Evolutionary conservation across 768 basidiomycete genomes (phyloP), one percentile per base, ranked within the genome.

Genomic region (Trichaptum fuscoviolaceum): DNA sequence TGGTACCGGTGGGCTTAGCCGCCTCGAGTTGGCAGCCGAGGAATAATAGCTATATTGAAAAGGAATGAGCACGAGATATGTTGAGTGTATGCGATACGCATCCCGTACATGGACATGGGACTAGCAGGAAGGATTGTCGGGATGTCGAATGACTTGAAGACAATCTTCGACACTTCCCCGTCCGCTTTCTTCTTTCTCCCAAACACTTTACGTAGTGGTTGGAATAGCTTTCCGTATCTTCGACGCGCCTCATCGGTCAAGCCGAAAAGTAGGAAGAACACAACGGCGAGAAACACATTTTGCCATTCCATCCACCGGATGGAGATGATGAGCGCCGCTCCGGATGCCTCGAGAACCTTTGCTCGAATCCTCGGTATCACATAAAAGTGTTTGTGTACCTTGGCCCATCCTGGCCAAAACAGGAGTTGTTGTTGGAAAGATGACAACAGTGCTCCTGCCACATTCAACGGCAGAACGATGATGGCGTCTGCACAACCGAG

Each of bases 191-290:
- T 52, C 42, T 20, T 15, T 20, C 42, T 20, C 20, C 42, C 3
- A 12, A 52, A 52, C 15, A 52, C 42, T 20, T 52, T 52, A 4
- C 5, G 42, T 2, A 52, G 10, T 52, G 42, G 42, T 52, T 52
- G 42, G 67, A 80, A 74, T 0, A 77, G 79, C 6, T 73, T 72
- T 15, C 78, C 75, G 71, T 89, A 89, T 69, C 84, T 76, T 71
- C 78, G 82, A 66, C 79, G 76, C 30, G 88, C 87, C 71, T 89
- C 89, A 27, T 82, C 80, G 10, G 83, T 84, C 63, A 88, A 83
- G 1, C 87, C 88, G 71, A 91, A 90, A 78, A 87, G 84, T 18
- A 73, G 74, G 71, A 90, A 90, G 78, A 90, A 90, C 57, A 84
- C 18, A 67, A 88, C 73, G 3, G 85, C 83, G 68, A 81, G 84